Conservation (phyloP, 768 basidiomycete species). For the Leccinum aurantiacum region DNA sequence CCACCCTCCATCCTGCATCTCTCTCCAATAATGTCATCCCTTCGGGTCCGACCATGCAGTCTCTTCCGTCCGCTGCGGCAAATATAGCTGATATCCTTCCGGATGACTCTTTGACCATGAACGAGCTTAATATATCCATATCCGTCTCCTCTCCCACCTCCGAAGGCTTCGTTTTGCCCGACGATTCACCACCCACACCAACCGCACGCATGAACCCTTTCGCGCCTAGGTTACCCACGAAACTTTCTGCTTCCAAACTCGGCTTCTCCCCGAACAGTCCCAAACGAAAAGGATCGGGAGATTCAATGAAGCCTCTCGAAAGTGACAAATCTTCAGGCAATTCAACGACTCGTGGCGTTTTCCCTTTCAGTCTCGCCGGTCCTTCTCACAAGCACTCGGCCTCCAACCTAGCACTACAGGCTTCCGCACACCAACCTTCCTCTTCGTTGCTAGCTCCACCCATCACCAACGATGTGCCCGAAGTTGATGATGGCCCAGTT, state of each 20-base stretch:
- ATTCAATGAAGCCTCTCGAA: slow-evolving; percentile 34
- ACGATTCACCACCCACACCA: slow-evolving; percentile 41
- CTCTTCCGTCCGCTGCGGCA: slow-evolving; percentile 40
- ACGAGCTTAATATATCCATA: slow-evolving; percentile 43
- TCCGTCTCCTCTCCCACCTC: slow-evolving; percentile 47
- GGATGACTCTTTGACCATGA: slow-evolving; percentile 15
- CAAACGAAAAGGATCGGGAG: slow-evolving; percentile 53
- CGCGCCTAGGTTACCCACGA: slow-evolving; percentile 69
- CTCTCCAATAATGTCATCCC: slow-evolving; percentile 25
- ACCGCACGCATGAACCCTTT: slow-evolving; percentile 70
- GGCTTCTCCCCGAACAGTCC: slow-evolving; percentile 49
- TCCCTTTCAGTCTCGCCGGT: slow-evolving; percentile 31
- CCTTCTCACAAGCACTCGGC: slow-evolving; percentile 30
- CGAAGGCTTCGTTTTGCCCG: slow-evolving; percentile 34
- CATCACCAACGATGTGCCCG: slow-evolving; percentile 41
- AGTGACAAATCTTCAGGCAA: slow-evolving; percentile 20
- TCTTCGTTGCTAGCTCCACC: slow-evolving; percentile 54
- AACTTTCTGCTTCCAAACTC: slow-evolving; percentile 56
- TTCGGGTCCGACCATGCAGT: slow-evolving; percentile 38
- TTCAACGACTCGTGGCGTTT: slow-evolving; percentile 25
- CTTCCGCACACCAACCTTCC: slow-evolving; percentile 35
- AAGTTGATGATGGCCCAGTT: slow-evolving; percentile 36
- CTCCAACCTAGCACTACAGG: slow-evolving; percentile 15
- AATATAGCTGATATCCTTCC: slow-evolving; percentile 23
- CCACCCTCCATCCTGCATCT: slow-evolving; percentile 45